Conservation (phyloP, 163 green algal genomes). For the Trebouxiophyceae sp. region DNA sequence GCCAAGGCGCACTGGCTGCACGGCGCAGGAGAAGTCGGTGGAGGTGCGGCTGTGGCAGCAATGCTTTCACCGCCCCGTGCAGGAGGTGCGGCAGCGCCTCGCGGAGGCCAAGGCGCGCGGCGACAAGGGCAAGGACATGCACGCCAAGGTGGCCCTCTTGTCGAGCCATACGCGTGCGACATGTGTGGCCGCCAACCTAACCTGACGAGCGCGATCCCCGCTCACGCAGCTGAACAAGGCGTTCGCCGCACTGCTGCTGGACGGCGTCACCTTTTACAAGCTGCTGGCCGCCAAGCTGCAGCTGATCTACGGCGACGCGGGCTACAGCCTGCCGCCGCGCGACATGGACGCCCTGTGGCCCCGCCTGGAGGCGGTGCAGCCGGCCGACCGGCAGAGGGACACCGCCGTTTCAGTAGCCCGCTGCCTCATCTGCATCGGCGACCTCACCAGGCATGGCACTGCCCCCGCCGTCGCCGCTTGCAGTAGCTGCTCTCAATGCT, state of each 20-base stretch:
- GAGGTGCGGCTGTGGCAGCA: slow-evolving; percentile 55
- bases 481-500: too few species aligned
- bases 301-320: slow-evolving; percentile 38
- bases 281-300: slow-evolving; percentile 42
- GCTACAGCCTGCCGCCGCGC: slow-evolving; percentile 22
- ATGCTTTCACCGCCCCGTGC: slow-evolving; percentile 63
- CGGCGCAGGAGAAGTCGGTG: slow-evolving; percentile 20
- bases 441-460: slow-evolving; percentile 56
- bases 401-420: slow-evolving; percentile 40
- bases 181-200: background rate
- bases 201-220: background rate
- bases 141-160: slow-evolving; percentile 13
- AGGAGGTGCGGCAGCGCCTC: slow-evolving; percentile 80
- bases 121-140: slow-evolving; percentile 7
- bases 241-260: slow-evolving; percentile 54
- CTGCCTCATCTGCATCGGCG: slow-evolving; percentile 69
- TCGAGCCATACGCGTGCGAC: background rate
- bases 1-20: too few species aligned
- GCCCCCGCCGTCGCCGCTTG: too few species aligned
- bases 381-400: slow-evolving; percentile 8
- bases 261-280: slow-evolving; percentile 50
- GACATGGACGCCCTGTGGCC: background rate
- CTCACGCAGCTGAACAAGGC: slow-evolving; percentile 20
- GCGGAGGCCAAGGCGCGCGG: slow-evolving; percentile 11
- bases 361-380: background rate